Percentiles rank a stretch among this genome's conserved stretches.
phyloP scores from a whole-genome alignment of 371 early-diverging fungal species.

The Rozella allomycis region DNA sequence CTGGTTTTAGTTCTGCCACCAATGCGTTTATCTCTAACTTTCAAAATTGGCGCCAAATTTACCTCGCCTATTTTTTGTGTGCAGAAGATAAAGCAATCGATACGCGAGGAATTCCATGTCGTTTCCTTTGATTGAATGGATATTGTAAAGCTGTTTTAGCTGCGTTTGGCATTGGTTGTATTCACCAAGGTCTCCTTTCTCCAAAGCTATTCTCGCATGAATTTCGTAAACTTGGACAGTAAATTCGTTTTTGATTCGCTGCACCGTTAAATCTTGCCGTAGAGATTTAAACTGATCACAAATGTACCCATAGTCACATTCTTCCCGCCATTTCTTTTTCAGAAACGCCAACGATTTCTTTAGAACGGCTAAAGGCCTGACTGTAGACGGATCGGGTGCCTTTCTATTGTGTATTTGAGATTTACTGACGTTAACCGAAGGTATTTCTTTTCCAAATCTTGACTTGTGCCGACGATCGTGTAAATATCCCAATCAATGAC shows the following conservation, averaged over 20 bases:
- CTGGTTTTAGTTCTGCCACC: slow-evolving; percentile 34
- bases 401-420: slow-evolving; percentile 4
- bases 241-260: slow-evolving; percentile 69
- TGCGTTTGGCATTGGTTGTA: slow-evolving; percentile 91
- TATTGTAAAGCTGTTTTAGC: slow-evolving; percentile 52
- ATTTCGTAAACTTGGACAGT: slow-evolving; percentile 81
- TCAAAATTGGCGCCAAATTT: slow-evolving; percentile 4
- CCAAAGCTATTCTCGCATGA: slow-evolving; percentile 79
- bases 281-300: slow-evolving; percentile 86
- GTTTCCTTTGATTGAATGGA: slow-evolving; percentile 34
- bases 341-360: slow-evolving; percentile 47
- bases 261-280: slow-evolving; percentile 87
- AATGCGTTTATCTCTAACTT: slow-evolving; percentile 47
- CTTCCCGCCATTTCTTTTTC: slow-evolving; percentile 46
- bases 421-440: slow-evolving; percentile 62
- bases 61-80: slow-evolving; percentile 64
- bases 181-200: slow-evolving; percentile 83
- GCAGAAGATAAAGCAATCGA: slow-evolving; percentile 63
- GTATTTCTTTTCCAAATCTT: slow-evolving; percentile 62
- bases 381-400: slow-evolving; percentile 72
- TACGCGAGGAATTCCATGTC: slow-evolving; percentile 68
- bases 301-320: slow-evolving; percentile 64
- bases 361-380: slow-evolving; percentile 58
- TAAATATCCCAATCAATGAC: too few species aligned
- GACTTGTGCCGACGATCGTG: slow-evolving; percentile 65